phyloP scores from a whole-genome alignment of 306 rosid genomes.

The Albizia julibrissin region DNA sequence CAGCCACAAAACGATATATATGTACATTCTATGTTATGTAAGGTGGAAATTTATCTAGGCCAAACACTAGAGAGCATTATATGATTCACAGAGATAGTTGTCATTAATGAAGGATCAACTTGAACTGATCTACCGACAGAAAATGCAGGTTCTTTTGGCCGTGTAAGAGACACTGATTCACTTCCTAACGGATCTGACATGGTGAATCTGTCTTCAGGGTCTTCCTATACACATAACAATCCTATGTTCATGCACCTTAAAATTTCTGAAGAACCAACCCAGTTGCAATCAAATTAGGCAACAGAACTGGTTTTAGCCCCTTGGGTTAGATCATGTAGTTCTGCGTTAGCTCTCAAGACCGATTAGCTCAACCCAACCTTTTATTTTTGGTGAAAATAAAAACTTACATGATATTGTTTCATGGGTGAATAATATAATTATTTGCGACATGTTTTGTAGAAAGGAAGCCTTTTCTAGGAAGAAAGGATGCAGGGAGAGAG shows the following conservation, averaged over 20 bases:
- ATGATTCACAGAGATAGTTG: conserved; percentile 26
- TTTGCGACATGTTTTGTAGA: too few relatives aligned
- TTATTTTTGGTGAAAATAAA: too few relatives aligned
- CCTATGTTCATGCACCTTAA: conserved; percentile 50
- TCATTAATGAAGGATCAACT: conserved; percentile 1
- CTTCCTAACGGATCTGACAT: conserved; percentile 48
- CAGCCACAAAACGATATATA: neutral
- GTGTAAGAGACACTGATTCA: conserved; percentile 42
- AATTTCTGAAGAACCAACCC: conserved; percentile 15
- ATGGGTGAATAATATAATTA: too few relatives aligned
- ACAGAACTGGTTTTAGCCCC: too few relatives aligned
- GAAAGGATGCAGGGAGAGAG: too few relatives aligned
- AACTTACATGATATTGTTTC: too few relatives aligned
- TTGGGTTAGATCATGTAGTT: too few relatives aligned
- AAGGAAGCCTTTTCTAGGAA: too few relatives aligned
- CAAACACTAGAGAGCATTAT: conserved; percentile 28
- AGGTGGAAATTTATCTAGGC: conserved; percentile 23
- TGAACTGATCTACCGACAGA: conserved; percentile 22
- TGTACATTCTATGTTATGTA: neutral
- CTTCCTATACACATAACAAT: conserved; percentile 60
- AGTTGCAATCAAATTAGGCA: too few relatives aligned
- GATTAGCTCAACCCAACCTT: too few relatives aligned
- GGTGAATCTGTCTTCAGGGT: conserved; percentile 51
- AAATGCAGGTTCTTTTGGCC: conserved; percentile 54
- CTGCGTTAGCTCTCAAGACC: too few relatives aligned